Percentiles rank a stretch among this genome's conserved stretches.
phyloP scores from a whole-genome alignment of 164 flowering plant species.

The Tetracentron sinense region DNA sequence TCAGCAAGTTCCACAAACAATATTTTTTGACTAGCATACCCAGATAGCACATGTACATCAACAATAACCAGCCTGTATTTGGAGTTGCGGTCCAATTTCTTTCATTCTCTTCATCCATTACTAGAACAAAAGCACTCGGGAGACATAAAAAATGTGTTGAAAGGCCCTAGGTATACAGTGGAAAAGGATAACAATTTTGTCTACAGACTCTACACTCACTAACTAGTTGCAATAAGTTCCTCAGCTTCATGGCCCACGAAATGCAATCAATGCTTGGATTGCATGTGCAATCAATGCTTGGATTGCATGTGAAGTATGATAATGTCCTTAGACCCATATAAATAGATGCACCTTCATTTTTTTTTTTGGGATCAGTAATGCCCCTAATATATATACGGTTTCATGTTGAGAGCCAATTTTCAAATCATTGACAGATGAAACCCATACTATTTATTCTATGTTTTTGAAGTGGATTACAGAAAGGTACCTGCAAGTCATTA shows the following conservation, averaged over 20 bases:
- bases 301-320: not conserved
- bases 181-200: too few species aligned
- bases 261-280: not conserved
- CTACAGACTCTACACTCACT: too few species aligned
- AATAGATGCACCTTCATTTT: too few species aligned
- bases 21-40: conserved; percentile 4
- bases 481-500: conserved; percentile 64
- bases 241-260: not conserved
- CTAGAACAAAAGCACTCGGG: too few species aligned
- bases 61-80: not conserved
- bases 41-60: not conserved
- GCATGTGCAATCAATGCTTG: not conserved
- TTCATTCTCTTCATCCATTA: not conserved
- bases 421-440: not conserved
- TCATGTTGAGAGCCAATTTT: not conserved
- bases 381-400: too few species aligned
- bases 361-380: too few species aligned
- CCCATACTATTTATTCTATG: not conserved
- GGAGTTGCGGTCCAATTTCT: not conserved
- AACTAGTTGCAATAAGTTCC: too few species aligned
- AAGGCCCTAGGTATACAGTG: too few species aligned
- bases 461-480: not conserved
- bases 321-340: not conserved
- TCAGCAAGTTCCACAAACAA: conserved; percentile 13
- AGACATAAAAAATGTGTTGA: too few species aligned